Base-by-base conservation (phyloP, 129 eudicot species). In the Flaveria linearis region DNA sequence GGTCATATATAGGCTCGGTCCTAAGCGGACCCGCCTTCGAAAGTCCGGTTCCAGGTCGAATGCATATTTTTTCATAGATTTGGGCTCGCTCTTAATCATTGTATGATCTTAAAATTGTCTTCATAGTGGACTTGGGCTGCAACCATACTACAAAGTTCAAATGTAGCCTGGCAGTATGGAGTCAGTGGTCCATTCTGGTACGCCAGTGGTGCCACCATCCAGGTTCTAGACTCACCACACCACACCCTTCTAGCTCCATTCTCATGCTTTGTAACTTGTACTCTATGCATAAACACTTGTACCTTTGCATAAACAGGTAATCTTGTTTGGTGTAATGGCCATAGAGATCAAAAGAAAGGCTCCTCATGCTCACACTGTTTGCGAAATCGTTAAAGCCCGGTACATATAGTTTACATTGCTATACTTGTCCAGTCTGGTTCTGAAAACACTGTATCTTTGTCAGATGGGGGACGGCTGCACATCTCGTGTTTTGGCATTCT, bases 111-210 rank as follows among this genome's bases (percentile, higher is more conserved):
- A 50, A 51, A 9, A 6, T 18, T 76, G 65, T 17, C 16, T 66
- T 11, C 85, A 69, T 68, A 93, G 98, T 93, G 98, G 97, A 93
- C 98, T 53, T 93, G 98, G 97, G 98, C 98, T 76, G 98, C 98
- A 50, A 93, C 98, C 12, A 93, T 93, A 67, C 80, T 93, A 81
- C 98, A 93, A 84, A 93, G 98, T 63, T 93, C 98, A 49, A 93
- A 93, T 74, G 98, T 93, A 55, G 97, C 98, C 16, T 90, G 97
- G 98, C 86, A 90, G 81, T 93, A 91, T 80, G 98, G 98, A 73
- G 81, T 93, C 17, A 93, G 97, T 62, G 98, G 98, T 77, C 98
- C 98, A 9, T 91, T 93, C 78, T 93, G 98, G 98, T 93, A 93
- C 68, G 98, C 98, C 49, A 91, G 98, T 69, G 98, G 98, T 1